Base-by-base conservation (phyloP, 129 eudicot species). In the Saposhnikovia divaricata region DNA sequence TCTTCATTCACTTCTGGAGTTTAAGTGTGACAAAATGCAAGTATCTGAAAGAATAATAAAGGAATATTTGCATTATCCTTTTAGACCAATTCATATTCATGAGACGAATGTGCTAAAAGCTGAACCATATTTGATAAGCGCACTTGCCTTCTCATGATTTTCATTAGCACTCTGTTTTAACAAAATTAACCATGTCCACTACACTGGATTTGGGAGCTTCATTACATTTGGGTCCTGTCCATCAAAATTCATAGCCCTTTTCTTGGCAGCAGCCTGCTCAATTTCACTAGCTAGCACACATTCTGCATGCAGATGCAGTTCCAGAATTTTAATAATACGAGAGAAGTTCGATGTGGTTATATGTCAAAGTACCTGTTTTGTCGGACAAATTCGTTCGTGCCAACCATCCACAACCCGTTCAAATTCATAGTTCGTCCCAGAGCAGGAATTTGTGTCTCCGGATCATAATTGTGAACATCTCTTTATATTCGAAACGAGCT, bases 351-450 rank as follows among this genome's bases (percentile, higher is more conserved):
- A 92, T 92, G 19, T 87, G 91, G 50, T 92, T 90, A 76, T 92
- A 88, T 3, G 91, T 92, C 43, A 92, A 86, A 19, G 97, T 92
- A 34, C 97, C 96, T 1, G 96, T 92, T 84, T 92, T 92, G 76
- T 92, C 96, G 3, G 97, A 85, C 18, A 92, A 82, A 69, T 90
- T 90, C 9, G 87, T 90, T n/a, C n/a, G n/a, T n/a, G 25, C 90
- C 93, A 21, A 92, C 93, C 44, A 88, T 93, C 5, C 96, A 93
- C 19, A 92, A 81, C 11, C 90, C 96, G 16, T 87, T 92, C 57
- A 88, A 78, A 80, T 92, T 92, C 3, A 92, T 90, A 0, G 96
- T 92, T 34, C 96, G 73, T 8, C 96, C 96, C 4, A 83, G 86
- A 9, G 90, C 96, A 0, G 90, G 82, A 42, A 81, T 86, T 0